Percentiles rank a stretch among this genome's conserved stretches.
Evolutionary conservation across 73 alveolate species (phyloP).

Genomic region (Tetrahymena borealis): DNA sequence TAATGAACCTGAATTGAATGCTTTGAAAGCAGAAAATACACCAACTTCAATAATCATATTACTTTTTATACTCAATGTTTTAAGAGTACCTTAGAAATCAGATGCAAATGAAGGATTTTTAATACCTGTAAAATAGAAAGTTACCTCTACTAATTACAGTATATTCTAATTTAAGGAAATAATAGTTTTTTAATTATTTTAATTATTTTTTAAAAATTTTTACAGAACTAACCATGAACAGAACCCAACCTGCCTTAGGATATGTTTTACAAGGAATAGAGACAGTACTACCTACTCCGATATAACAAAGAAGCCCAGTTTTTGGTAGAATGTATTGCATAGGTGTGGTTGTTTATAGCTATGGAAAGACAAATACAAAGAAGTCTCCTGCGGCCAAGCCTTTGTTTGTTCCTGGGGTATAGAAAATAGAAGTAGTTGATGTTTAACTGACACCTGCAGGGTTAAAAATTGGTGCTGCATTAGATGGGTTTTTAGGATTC

Average conservation of each 20-base stretch:
- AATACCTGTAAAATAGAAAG: neutral
- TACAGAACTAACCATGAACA: neutral
- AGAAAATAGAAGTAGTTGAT: neutral
- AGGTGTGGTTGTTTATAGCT: neutral
- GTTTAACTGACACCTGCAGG: neutral
- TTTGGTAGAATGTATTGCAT: neutral
- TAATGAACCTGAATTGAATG: neutral
- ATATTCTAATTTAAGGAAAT: neutral
- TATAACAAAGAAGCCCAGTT: neutral
- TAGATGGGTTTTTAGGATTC: neutral
- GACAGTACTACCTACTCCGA: neutral
- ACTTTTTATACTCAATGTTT: neutral
- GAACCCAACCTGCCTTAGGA: neutral
- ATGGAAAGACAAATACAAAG: neutral
- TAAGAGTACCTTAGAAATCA: neutral
- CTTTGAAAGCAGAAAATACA: neutral
- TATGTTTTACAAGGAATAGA: neutral
- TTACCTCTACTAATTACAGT: neutral
- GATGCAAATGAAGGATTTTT: neutral
- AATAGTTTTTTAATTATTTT: neutral
- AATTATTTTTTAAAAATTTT: neutral
- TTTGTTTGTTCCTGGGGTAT: neutral
- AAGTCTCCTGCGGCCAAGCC: neutral
- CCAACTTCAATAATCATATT: neutral
- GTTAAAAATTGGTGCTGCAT: neutral